Conservation (phyloP, 768 basidiomycete species). For the Chalciporus pseudorubinellus region DNA sequence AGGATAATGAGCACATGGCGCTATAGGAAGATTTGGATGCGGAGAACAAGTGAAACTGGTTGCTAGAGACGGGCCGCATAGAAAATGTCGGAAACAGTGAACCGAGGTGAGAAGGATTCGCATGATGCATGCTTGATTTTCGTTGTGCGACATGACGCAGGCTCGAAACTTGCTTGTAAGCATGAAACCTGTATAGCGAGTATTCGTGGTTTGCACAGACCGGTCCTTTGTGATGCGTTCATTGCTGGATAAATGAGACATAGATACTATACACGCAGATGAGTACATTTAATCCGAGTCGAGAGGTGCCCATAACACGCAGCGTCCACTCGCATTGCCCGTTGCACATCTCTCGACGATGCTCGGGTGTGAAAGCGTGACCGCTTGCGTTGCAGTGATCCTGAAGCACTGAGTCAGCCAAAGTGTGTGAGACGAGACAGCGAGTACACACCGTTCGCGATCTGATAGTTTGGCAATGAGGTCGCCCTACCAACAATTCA, state of each 20-base stretch:
- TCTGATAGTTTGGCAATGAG: constrained; percentile 63
- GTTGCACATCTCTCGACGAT: constrained; percentile 71
- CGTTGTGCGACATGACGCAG: no score
- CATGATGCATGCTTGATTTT: no score
- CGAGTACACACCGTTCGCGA: constrained; percentile 43
- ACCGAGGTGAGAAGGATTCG: no score
- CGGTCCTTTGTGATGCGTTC: no score
- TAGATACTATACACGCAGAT: neutral
- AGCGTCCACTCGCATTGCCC: constrained; percentile 78
- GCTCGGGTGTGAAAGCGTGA: constrained; percentile 82
- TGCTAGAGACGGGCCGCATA: no score
- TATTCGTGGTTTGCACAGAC: neutral
- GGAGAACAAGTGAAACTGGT: no score
- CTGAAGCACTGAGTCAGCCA: constrained; percentile 33
- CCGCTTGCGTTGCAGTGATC: constrained; percentile 83
- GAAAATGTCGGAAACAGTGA: no score
- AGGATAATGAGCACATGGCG: no score
- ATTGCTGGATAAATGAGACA: neutral
- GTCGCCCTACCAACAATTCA: constrained; percentile 52
- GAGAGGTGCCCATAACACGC: constrained; percentile 71
- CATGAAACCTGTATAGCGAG: no score
- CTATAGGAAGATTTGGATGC: no score
- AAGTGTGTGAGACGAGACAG: neutral
- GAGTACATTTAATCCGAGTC: constrained; percentile 10
- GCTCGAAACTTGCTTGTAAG: no score